These are phyloP conservation scores for Hyphodiscus sp. DNA, from an alignment of 2,329 filamentous ascomycete species.

Conservation along the genomic window DNA sequence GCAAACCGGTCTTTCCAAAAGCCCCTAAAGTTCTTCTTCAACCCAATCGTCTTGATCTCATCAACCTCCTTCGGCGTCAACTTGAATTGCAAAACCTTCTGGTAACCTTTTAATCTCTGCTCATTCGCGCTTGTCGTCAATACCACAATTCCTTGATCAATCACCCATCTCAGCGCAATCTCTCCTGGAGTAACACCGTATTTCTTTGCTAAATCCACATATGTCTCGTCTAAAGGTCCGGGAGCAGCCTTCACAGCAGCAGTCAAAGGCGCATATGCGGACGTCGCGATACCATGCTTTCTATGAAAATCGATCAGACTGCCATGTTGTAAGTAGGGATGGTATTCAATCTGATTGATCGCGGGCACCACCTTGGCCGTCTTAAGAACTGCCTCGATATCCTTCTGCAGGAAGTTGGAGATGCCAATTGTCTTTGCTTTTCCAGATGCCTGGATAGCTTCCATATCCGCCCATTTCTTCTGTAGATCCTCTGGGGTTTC, in stretches of 20 bases:
- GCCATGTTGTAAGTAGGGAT: conserved; percentile 67
- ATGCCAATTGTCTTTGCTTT: conserved; percentile 67
- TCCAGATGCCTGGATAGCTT: conserved; percentile 60
- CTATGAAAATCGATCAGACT: conserved; percentile 51
- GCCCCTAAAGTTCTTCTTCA: conserved; percentile 53
- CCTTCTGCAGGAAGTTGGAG: conserved; percentile 60
- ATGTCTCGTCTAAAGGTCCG: conserved; percentile 48
- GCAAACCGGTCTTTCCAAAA: conserved; percentile 52
- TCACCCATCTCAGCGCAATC: conserved; percentile 51
- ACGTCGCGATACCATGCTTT: conserved; percentile 49
- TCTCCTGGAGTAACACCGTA: conserved; percentile 51
- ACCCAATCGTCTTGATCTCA: conserved; percentile 48
- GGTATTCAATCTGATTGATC: conserved; percentile 76
- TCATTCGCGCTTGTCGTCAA: conserved; percentile 55
- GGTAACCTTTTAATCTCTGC: conserved; percentile 50
- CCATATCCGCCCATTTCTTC: conserved; percentile 51
- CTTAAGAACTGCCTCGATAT: conserved; percentile 50
- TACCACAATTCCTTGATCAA: conserved; percentile 53
- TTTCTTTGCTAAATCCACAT: conserved; percentile 46
- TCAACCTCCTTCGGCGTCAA: conserved; percentile 52
- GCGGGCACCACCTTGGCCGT: conserved; percentile 57
- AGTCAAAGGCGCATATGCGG: conserved; percentile 50
- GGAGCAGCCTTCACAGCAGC: conserved; percentile 41
- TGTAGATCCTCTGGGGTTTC: conserved; percentile 46
- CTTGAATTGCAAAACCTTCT: conserved; percentile 47